Evolutionary conservation across 805 yeast genomes (phyloP), one percentile per base, ranked within the genome.

Genomic region (Brettanomyces bruxellensis): DNA sequence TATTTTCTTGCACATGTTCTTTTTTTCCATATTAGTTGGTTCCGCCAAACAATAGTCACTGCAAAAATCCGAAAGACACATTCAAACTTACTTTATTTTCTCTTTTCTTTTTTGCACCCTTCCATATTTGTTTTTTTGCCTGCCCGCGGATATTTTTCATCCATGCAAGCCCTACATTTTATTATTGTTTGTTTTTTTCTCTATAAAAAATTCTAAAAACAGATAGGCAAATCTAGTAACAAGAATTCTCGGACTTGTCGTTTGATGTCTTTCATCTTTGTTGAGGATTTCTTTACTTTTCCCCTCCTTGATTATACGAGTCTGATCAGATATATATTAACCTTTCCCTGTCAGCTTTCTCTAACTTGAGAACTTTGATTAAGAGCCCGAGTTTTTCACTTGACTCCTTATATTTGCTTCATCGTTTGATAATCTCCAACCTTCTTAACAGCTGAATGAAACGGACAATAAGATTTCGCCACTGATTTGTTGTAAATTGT

Each of bases 171-270:
- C 32, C 32, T 28, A 28, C 38, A 8, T 35, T 35, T 35, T 35
- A 14, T 35, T 18, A 18, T 18, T 35, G 23, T 18, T 18, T 35
- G 13, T 35, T 14, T 35, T 35, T n/a, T 35, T 13, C 8, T 35
- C 8, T 13, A 35, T 13, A 18, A n/a, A n/a, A 7, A 14, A n/a
- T 18, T 14, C 8, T 18, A 35, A 18, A 35, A 35, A 35, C 38
- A 35, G 38, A 35, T 28, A 28, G 32, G 32, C 32, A 28, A 28
- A 28, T 28, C 32, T 28, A 6, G 9, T 28, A 28, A 28, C 38
- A 35, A 28, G 11, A 28, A 28, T 28, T 38, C 24, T 38, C 41
- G 41, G 41, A 38, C 25, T 38, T 38, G 41, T 38, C 41, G 41
- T 38, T 38, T 38, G 41, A 24, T n/a, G 32, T 28, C 32, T 28